Evolutionary conservation across 805 yeast genomes (phyloP), one percentile per base, ranked within the genome.

Genomic region (Soucietia sequanensis): DNA sequence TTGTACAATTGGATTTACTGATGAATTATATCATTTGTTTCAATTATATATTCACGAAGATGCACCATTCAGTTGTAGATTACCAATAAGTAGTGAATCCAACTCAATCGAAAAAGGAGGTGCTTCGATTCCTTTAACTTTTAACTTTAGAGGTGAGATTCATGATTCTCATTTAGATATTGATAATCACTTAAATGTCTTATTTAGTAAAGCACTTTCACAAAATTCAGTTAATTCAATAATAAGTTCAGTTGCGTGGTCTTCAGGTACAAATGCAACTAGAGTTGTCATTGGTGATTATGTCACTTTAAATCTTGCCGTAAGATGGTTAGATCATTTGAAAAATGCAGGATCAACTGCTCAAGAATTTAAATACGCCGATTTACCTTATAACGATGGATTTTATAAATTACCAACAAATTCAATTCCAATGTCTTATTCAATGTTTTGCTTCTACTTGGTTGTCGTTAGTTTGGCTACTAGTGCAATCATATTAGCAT

Each of bases 21-120:
- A 84, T 54, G 82, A 80, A 44, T 48, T 78, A 26, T 84, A 74
- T 52, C 93, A 84, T 50, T 54, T 84, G 39, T 81, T 84, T 56
- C 91, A 84, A 60, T 63, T 84, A 30, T 84, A 84, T 52, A 63
- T 84, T 27, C 93, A 84, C 55, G 83, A 84, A 52, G 93, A 84
- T 53, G 79, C 75, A 6, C 93, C 93, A 19, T 77, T 80, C 51
- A 72, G 84, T 30, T 84, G 93, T 55, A 65, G 82, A 36, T 45
- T 81, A 7, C 83, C 84, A 3, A 55, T 76, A 30, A 62, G 71
- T 38, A 60, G 72, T 13, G 70, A 63, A 31, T 62, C 62, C 23
- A 60, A 65, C 35, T 60, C 65, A 27, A 62, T 70, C 23, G 69
- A 61, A 35, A 56, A 60, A 44, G 70, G 69, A 5, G 70, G 71